Percentiles rank a stretch among this genome's conserved stretches.
These are phyloP conservation scores for Urtica urens DNA, from an alignment of 306 rosid genomes.

Conservation along the genomic window DNA sequence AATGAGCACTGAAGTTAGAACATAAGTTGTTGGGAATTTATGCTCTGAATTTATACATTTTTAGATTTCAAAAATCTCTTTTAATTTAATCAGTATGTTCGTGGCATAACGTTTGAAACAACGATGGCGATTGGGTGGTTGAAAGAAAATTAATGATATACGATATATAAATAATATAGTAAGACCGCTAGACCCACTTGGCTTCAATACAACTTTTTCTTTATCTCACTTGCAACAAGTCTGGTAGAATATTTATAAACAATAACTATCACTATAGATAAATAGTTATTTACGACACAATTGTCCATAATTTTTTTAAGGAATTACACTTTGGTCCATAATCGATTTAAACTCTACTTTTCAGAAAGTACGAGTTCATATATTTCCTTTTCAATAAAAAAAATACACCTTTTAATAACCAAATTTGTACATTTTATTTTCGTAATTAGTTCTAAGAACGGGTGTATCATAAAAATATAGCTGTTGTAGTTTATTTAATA, in stretches of 20 bases:
- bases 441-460: no score
- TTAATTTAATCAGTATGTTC: background rate
- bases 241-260: slow-evolving; percentile 1
- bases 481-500: no score
- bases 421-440: no score
- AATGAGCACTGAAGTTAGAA: background rate
- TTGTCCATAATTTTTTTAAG: no score
- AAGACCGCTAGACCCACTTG: background rate
- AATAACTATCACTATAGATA: background rate
- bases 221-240: background rate
- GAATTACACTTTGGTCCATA: no score
- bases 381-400: no score
- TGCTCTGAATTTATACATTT: background rate
- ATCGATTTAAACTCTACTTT: no score
- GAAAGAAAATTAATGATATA: background rate
- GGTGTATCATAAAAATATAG: no score
- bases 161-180: background rate
- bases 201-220: background rate
- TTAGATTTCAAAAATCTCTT: slow-evolving; percentile 14
- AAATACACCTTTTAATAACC: no score
- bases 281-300: no score
- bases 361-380: no score
- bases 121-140: background rate
- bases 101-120: background rate
- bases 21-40: slow-evolving; percentile 1